Evolutionary conservation across 306 rosid genomes (phyloP), one percentile per base, ranked within the genome.

Genomic region (Delonix regia): DNA sequence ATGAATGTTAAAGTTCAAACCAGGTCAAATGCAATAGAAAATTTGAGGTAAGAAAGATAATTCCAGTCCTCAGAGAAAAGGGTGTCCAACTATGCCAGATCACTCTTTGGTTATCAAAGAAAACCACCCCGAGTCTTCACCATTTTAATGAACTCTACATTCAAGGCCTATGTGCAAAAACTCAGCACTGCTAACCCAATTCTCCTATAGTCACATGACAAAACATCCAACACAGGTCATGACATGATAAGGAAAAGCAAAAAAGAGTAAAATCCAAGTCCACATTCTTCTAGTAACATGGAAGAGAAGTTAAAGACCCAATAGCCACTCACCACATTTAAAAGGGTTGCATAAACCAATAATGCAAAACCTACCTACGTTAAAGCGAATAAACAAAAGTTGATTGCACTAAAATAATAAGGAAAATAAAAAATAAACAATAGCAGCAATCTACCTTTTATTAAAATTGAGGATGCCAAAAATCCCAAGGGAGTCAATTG

Each of bases 381-480:
- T 4, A 16, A 49, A 49, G 18, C 24, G 7, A 8, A 42, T 12
- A 16, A 16, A n/a, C 4, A 22, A 19, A 52, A 52, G 27, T 52
- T 19, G 27, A n/a, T 52, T 52, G 59, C 27, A 52, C 12, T 2
- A 0, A 52, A 21, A 52, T n/a, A 52, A 52, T 52, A 52, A 52
- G 59, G 25, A 52, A 9, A 5, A 52, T 52, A 19, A 52, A 42
- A 42, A 52, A 19, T 19, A 52, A 52, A 52, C 1, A 19, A 52
- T 19, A 19, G 24, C 59, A 19, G 27, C 27, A 52, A 7, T 52
- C 59, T 52, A 19, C 59, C 59, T 52, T 66, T 59, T 51, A 44
- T 12, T 57, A 59, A 75, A 59, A 53, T 34, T 67, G 56, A 25
- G 7, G 61, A 74, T 1, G 18, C 75, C 53, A 73, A 80, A 80